Evolutionary conservation across 2,329 filamentous ascomycete species (phyloP).

Genomic region (Karstenula rhodostoma): DNA sequence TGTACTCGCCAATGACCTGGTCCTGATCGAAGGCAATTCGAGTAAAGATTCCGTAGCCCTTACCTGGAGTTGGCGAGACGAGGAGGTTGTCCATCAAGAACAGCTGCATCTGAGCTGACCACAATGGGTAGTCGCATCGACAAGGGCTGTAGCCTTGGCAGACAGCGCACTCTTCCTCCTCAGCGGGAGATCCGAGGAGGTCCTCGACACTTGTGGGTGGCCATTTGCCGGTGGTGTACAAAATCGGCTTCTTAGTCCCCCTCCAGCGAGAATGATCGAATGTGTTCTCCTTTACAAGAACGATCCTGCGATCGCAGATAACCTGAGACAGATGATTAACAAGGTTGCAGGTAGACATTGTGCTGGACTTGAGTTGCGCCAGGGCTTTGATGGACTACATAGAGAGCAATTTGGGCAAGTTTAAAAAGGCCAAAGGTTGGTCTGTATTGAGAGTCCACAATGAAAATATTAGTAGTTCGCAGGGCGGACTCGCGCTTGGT

Average conservation of each 20-base stretch:
- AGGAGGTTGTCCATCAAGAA: not conserved
- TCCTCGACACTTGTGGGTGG: not conserved
- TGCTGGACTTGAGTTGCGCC: no score
- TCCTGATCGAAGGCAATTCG: not conserved
- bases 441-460: no score
- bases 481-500: no score
- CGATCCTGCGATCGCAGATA: no score
- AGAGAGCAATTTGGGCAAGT: no score
- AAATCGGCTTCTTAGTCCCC: not conserved
- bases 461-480: no score
- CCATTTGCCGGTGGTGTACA: not conserved
- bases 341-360: no score
- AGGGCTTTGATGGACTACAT: no score
- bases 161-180: not conserved
- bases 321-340: not conserved
- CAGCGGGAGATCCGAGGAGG: slow-evolving; percentile 2
- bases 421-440: no score
- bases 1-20: slow-evolving; percentile 10
- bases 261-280: not conserved
- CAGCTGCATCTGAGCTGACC: not conserved
- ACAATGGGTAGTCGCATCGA: not conserved
- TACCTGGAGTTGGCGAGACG: not conserved
- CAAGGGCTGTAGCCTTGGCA: not conserved
- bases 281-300: not conserved
- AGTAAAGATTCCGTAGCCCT: slow-evolving; percentile 9